Percentiles rank a stretch among this genome's conserved stretches.
phyloP scores from a whole-genome alignment of 2,329 filamentous ascomycete species.

The Xylariaceae sp. region DNA sequence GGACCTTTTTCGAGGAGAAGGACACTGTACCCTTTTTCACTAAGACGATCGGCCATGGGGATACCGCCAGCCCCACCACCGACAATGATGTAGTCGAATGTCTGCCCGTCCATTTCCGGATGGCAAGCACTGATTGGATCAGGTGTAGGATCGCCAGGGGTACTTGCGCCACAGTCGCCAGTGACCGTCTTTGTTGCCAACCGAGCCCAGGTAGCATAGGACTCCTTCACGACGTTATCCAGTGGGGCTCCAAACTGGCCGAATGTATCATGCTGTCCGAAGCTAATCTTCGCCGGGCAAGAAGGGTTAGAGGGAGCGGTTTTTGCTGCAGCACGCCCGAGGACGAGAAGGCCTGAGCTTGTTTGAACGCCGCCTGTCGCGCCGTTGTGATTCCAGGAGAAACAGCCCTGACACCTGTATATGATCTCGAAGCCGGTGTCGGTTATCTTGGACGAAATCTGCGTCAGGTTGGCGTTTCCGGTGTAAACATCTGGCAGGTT shows the following conservation, averaged over 20 bases:
- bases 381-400: slow-evolving; percentile 61
- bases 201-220: slow-evolving; percentile 52
- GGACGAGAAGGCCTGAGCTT: slow-evolving; percentile 50
- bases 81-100: slow-evolving; percentile 68
- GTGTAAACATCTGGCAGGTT: slow-evolving; percentile 63
- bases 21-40: slow-evolving; percentile 69
- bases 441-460: slow-evolving; percentile 65
- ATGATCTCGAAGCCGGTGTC: slow-evolving; percentile 66
- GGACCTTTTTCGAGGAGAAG: slow-evolving; percentile 68
- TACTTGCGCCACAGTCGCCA: slow-evolving; percentile 41
- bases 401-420: slow-evolving; percentile 68
- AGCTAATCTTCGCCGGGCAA: slow-evolving; percentile 53
- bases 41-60: slow-evolving; percentile 65
- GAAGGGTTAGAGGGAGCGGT: slow-evolving; percentile 49
- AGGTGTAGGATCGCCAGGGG: slow-evolving; percentile 33
- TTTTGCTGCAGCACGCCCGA: slow-evolving; percentile 63
- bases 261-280: slow-evolving; percentile 62
- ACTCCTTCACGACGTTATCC: slow-evolving; percentile 41
- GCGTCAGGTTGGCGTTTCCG: slow-evolving; percentile 67
- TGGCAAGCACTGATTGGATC: slow-evolving; percentile 30
- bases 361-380: slow-evolving; percentile 53
- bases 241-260: slow-evolving; percentile 58
- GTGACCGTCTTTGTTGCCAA: slow-evolving; percentile 50
- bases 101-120: slow-evolving; percentile 43
- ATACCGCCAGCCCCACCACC: slow-evolving; percentile 68